Evolutionary conservation across 805 yeast species (phyloP).

Genomic region (Tetrapisispora pingtungensis): DNA sequence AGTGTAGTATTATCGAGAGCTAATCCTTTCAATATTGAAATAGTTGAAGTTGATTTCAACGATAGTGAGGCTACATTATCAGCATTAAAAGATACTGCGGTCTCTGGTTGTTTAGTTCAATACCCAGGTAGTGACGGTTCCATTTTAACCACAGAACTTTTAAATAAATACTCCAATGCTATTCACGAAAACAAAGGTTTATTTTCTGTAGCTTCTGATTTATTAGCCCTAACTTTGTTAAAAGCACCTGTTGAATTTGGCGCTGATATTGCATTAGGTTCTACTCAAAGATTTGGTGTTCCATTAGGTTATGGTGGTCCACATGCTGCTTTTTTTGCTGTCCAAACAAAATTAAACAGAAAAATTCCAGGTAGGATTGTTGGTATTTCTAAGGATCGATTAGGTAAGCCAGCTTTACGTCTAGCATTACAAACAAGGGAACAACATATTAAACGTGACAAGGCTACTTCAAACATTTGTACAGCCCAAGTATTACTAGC

Average conservation of each 20-base stretch:
- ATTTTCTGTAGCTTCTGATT: constrained; percentile 81
- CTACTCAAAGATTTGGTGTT: constrained; percentile 93
- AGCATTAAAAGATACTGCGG: constrained; percentile 30
- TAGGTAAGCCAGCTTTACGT: constrained; percentile 82
- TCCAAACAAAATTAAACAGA: constrained; percentile 67
- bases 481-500: constrained; percentile 97
- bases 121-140: constrained; percentile 86
- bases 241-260: constrained; percentile 78
- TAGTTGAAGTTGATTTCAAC: constrained; percentile 47
- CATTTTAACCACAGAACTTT: constrained; percentile 39
- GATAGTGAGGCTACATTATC: constrained; percentile 31
- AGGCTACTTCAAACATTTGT: constrained; percentile 95
- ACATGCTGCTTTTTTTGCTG: constrained; percentile 95
- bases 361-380: constrained; percentile 95
- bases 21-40: constrained; percentile 54
- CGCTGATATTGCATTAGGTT: constrained; percentile 89
- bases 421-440: constrained; percentile 96
- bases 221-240: constrained; percentile 76
- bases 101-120: constrained; percentile 80
- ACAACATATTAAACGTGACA: constrained; percentile 94
- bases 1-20: constrained; percentile 77
- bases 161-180: constrained; percentile 47
- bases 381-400: constrained; percentile 84
- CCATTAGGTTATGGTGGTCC: constrained; percentile 99
- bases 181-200: constrained; percentile 67